Evolutionary conservation across 768 basidiomycete genomes (phyloP), one percentile per base, ranked within the genome.

Genomic region (Boletus speciosus): DNA sequence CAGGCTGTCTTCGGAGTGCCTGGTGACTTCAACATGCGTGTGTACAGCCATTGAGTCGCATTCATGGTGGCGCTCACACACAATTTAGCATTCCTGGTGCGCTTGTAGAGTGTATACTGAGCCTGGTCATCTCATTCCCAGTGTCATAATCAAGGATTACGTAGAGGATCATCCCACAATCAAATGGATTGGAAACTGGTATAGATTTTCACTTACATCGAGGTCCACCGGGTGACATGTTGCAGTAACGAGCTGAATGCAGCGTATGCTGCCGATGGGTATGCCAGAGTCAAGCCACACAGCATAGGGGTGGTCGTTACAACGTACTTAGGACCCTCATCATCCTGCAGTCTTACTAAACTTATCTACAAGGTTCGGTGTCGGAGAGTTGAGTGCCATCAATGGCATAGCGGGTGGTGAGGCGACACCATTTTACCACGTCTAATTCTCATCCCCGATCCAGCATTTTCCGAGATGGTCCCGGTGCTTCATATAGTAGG

Each of bases 261-360:
- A 0, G 79, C 90, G 0, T 97, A 97, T 69, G 94, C 94, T 15
- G 91, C 91, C 0, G 93, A 95, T 64, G 94, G 94, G 11, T 96
- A 96, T 69, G 91, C 94, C 19, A 81, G 95, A 53, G 84, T 94
- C 49, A 95, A 93, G 60, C 82, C 85, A 47, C 73, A 77, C 44
- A 78, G 81, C 60, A 72, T 92, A 45, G 90, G 89, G 47, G 90
- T 84, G 8, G 70, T 93, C 5, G 70, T 81, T 32, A 96, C 94
- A 11, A 97, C 88, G 86, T 87, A 61, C n/a, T 75, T 64, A 1
- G 21, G 3, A 16, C 12, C 25, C 14, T 8, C 7, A 14, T 32
- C 5, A 19, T 2, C 36, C 5, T 34, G 27, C 27, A 29, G 12
- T 49, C 21, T 19, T 51, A 37, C 48, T 59, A 21, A 53, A 37